Percentiles rank a stretch among this genome's conserved stretches.
Evolutionary conservation across 441 rosid genomes (phyloP).

Genomic region (Bocquillonia castaneifolia): DNA sequence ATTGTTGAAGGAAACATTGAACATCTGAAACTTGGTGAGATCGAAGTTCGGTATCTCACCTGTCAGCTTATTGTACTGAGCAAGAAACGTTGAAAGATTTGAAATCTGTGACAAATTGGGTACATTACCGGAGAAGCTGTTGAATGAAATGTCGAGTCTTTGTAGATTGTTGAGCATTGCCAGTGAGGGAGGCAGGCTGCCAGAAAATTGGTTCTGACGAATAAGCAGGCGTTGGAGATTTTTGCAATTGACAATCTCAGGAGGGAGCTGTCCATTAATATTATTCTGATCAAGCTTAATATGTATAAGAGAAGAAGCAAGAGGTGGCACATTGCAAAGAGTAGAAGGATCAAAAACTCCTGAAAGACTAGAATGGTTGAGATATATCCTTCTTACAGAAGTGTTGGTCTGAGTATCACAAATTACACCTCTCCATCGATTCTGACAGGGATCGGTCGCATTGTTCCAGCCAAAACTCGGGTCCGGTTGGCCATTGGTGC

Average conservation of each 20-base stretch:
- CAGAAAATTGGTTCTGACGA: slow-evolving; percentile 35
- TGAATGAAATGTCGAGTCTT: slow-evolving; percentile 45
- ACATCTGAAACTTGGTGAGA: slow-evolving; percentile 35
- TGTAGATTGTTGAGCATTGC: slow-evolving; percentile 35
- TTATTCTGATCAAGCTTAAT: slow-evolving; percentile 33
- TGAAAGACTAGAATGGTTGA: slow-evolving; percentile 33
- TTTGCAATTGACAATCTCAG: slow-evolving; percentile 39
- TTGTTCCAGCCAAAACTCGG: slow-evolving; percentile 33
- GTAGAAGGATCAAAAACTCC: slow-evolving; percentile 38
- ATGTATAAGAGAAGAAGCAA: slow-evolving; percentile 30
- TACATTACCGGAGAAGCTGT: slow-evolving; percentile 36
- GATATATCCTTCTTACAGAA: slow-evolving; percentile 27
- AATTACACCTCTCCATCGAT: slow-evolving; percentile 29
- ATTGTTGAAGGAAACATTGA: slow-evolving; percentile 52
- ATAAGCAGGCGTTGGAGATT: slow-evolving; percentile 34
- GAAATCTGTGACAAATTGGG: slow-evolving; percentile 37
- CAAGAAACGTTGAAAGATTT: slow-evolving; percentile 37
- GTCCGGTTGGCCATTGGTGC: slow-evolving; percentile 19
- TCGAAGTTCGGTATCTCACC: slow-evolving; percentile 42
- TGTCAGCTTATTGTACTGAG: slow-evolving; percentile 42
- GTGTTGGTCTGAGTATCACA: slow-evolving; percentile 24
- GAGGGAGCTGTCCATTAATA: slow-evolving; percentile 34
- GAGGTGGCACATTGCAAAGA: slow-evolving; percentile 34
- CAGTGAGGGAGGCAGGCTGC: slow-evolving; percentile 41
- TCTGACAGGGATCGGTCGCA: slow-evolving; percentile 42